These are phyloP conservation scores for Xylariales sp. DNA, from an alignment of 2,329 filamentous ascomycete genomes.

Conservation along the genomic window DNA sequence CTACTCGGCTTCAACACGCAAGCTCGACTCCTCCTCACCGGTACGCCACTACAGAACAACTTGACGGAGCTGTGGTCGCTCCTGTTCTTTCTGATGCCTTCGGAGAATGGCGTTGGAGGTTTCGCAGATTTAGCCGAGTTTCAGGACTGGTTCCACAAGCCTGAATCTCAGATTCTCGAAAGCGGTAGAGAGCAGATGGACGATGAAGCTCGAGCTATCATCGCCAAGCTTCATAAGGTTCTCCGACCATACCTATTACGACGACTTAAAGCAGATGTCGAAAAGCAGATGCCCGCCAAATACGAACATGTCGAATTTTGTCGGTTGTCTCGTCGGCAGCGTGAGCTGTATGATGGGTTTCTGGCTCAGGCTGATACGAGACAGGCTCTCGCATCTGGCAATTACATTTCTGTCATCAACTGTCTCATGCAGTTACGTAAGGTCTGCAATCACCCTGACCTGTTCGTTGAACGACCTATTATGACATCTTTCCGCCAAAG, in stretches of 20 bases:
- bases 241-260: conserved; percentile 87
- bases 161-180: conserved; percentile 92
- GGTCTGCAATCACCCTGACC: conserved; percentile 96
- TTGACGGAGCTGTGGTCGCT: conserved; percentile 95
- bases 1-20: conserved; percentile 90
- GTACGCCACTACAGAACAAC: conserved; percentile 95
- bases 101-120: conserved; percentile 78
- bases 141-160: conserved; percentile 91
- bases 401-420: conserved; percentile 97
- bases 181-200: conserved; percentile 92
- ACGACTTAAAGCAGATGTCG: conserved; percentile 90
- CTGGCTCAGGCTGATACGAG: conserved; percentile 85
- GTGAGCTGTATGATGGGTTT: conserved; percentile 95
- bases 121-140: conserved; percentile 96
- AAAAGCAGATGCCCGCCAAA: conserved; percentile 98
- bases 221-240: conserved; percentile 90
- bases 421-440: conserved; percentile 96
- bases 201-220: conserved; percentile 85
- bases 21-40: conserved; percentile 81
- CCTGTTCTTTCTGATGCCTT: conserved; percentile 93
- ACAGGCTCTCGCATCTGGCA: conserved; percentile 83
- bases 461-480: conserved; percentile 93
- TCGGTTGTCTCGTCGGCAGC: conserved; percentile 87
- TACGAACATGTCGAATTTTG: conserved; percentile 97
- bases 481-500: conserved; percentile 95